Evolutionary conservation across 163 green algal genomes (phyloP).

Genomic region (Scenedesmus sp.): DNA sequence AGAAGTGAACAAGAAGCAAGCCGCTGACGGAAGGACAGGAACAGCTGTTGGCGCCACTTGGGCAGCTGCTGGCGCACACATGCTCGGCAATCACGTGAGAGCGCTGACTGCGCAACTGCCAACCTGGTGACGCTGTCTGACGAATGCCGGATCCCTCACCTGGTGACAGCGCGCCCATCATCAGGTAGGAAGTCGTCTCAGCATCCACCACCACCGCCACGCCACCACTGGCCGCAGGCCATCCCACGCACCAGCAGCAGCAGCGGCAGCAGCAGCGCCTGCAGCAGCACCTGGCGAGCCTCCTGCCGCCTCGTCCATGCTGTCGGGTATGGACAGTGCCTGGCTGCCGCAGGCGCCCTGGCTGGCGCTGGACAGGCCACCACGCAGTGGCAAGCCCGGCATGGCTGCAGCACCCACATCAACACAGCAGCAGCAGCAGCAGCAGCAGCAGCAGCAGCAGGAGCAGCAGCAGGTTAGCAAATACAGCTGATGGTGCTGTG

Average conservation of each 20-base stretch:
- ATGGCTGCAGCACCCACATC: neutral
- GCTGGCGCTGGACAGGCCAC: neutral
- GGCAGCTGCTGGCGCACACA: too few relatives aligned
- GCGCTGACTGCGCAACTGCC: too few relatives aligned
- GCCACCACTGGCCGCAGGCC: neutral
- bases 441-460: neutral
- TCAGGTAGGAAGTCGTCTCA: constrained; percentile 93
- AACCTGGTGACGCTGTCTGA: too few relatives aligned
- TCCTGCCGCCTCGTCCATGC: neutral
- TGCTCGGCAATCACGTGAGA: too few relatives aligned
- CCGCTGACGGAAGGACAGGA: too few relatives aligned
- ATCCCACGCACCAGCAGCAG: neutral
- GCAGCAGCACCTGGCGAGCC: neutral
- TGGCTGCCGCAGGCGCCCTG: constrained; percentile 10
- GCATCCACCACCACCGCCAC: constrained; percentile 77
- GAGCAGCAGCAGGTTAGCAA: neutral
- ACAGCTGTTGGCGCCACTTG: too few relatives aligned
- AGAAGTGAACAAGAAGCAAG: too few relatives aligned
- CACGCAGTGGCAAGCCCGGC: neutral
- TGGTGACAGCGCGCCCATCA: constrained; percentile 96
- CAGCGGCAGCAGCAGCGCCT: neutral
- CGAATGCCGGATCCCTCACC: constrained; percentile 42
- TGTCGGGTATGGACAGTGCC: constrained; percentile 11
- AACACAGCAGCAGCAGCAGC: neutral
- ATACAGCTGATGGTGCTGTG: neutral